Evolutionary conservation across 2,329 filamentous ascomycete species (phyloP).

Genomic region (Ophiosphaerella herpotricha): DNA sequence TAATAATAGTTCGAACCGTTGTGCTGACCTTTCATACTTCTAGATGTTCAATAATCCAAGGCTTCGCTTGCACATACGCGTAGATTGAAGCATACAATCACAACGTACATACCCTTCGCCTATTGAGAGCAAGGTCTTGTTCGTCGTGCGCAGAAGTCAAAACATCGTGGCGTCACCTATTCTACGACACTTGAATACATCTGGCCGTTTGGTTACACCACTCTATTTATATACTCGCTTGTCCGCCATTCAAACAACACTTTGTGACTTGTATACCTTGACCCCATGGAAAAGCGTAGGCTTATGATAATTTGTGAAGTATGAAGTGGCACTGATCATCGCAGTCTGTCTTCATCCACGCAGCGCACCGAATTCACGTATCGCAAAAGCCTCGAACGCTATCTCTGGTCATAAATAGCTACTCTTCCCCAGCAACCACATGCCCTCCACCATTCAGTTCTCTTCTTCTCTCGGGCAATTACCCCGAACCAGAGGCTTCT

Average conservation of each 20-base stretch:
- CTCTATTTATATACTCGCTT: neutral
- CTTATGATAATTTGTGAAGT: too few relatives aligned
- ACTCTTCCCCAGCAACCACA: neutral
- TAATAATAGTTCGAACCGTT: too few relatives aligned
- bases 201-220: neutral
- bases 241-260: slow-evolving; percentile 13
- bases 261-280: neutral
- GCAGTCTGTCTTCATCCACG: slow-evolving; percentile 6
- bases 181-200: neutral
- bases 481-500: neutral
- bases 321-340: slow-evolving; percentile 11
- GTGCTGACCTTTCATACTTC: too few relatives aligned
- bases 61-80: too few relatives aligned
- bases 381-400: slow-evolving; percentile 2
- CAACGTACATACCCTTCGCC: too few relatives aligned
- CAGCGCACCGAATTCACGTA: slow-evolving; percentile 16
- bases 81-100: too few relatives aligned
- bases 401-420: neutral
- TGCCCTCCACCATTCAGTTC: neutral
- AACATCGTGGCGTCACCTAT: neutral
- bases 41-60: too few relatives aligned
- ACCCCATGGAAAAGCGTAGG: neutral
- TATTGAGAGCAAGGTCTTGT: neutral
- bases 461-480: neutral
- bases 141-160: neutral